phyloP scores from a whole-genome alignment of 768 basidiomycete species.

The Phanerochaete carnosa region DNA sequence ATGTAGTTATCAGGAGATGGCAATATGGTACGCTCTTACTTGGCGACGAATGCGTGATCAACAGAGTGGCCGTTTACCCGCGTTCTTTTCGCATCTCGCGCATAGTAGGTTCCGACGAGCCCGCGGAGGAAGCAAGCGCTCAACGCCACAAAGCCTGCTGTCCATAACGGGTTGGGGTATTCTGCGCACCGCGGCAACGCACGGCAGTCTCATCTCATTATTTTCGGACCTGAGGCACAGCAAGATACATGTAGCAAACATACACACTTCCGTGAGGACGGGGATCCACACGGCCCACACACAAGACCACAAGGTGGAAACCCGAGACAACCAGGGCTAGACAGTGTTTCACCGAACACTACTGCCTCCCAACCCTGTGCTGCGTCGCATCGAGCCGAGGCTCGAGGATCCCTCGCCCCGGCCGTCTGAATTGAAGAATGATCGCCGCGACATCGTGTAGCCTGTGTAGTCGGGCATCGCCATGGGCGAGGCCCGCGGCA shows the following conservation, averaged over 20 bases:
- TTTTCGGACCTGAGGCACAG: neutral
- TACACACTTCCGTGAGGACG: neutral
- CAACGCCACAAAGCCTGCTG: neutral
- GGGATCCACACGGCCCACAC: neutral
- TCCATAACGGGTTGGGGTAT: neutral
- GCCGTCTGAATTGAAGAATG: slow-evolving; percentile 36
- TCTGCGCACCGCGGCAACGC: neutral
- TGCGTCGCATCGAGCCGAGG: slow-evolving; percentile 68
- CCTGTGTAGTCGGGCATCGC: slow-evolving; percentile 4
- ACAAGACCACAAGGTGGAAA: neutral
- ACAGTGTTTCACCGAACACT: slow-evolving; percentile 46
- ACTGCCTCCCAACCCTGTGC: slow-evolving; percentile 80
- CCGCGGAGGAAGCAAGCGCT: neutral
- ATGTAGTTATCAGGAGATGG: no score
- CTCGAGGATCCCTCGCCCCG: slow-evolving; percentile 69
- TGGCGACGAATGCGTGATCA: no score
- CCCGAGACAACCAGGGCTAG: neutral
- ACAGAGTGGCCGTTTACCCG: no score
- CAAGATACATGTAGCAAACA: neutral
- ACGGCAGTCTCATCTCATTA: neutral
- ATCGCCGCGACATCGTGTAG: slow-evolving; percentile 1
- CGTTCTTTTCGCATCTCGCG: no score
- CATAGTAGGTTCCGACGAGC: no score
- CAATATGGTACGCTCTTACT: no score
- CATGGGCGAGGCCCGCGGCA: slow-evolving; percentile 1